A percentile compares a stretch with the other conserved stretches of the same genome.
These are phyloP conservation scores for Nitzschia putrida DNA, from an alignment of 108 stramenopile genomes.

Conservation along the genomic window DNA sequence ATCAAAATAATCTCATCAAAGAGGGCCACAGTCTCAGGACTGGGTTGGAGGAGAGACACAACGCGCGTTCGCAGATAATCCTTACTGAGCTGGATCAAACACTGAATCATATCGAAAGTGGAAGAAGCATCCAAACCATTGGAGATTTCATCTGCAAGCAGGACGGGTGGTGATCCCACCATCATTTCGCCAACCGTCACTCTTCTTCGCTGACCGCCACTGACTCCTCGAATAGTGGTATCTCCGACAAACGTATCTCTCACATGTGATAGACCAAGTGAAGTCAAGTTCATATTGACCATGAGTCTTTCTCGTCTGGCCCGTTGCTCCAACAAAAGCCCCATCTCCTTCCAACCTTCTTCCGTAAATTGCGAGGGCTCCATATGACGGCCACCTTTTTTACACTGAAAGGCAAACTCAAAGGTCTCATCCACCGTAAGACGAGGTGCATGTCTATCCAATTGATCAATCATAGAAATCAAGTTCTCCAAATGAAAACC, in stretches of 20 bases:
- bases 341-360: not conserved
- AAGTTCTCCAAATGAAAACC: constrained; percentile 50
- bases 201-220: constrained; percentile 72
- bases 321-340: not conserved
- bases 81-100: constrained; percentile 32
- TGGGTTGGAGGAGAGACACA: constrained; percentile 89
- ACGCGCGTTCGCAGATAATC: constrained; percentile 57
- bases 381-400: constrained; percentile 39
- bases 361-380: constrained; percentile 1
- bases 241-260: constrained; percentile 85
- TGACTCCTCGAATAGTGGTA: constrained; percentile 73
- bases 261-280: constrained; percentile 55
- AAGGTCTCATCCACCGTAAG: constrained; percentile 81
- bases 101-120: constrained; percentile 64
- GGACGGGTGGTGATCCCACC: constrained; percentile 53
- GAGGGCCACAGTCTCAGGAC: constrained; percentile 89
- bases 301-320: constrained; percentile 26
- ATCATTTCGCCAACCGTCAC: constrained; percentile 90
- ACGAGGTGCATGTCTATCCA: constrained; percentile 68
- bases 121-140: constrained; percentile 83
- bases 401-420: constrained; percentile 73
- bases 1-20: constrained; percentile 88
- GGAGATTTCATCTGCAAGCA: constrained; percentile 88
- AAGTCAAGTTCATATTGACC: constrained; percentile 16
- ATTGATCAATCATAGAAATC: constrained; percentile 61